phyloP scores from a whole-genome alignment of 1,284 basidiomycete species.

The Inonotus hispidus region DNA sequence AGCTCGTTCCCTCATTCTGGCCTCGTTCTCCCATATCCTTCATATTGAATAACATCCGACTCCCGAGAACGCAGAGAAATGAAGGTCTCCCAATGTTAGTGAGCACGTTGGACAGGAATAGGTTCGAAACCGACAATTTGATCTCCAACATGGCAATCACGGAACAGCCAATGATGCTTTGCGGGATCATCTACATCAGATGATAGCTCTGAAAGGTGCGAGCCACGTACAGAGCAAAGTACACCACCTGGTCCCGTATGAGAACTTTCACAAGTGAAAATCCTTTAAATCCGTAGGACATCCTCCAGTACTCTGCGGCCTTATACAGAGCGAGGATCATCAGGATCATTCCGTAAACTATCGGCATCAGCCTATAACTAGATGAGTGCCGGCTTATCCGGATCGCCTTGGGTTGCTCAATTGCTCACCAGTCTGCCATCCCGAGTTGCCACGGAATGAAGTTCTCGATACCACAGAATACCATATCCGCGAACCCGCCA shows the following conservation, averaged over 20 bases:
- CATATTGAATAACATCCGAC: not conserved
- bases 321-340: not conserved
- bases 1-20: not conserved
- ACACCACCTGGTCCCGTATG: not conserved
- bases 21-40: not conserved
- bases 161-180: too few species aligned
- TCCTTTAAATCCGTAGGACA: not conserved
- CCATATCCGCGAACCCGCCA: not conserved
- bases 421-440: not conserved
- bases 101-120: not conserved
- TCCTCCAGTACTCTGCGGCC: not conserved
- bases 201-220: not conserved
- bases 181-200: not conserved
- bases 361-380: not conserved
- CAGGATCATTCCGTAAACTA: not conserved
- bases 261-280: not conserved
- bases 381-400: too few species aligned
- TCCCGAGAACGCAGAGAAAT: not conserved
- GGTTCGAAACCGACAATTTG: not conserved
- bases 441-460: not conserved
- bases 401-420: not conserved
- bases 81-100: not conserved
- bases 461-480: not conserved
- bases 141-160: not conserved
- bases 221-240: not conserved